These are phyloP conservation scores for Scenedesmus sp. DNA, from an alignment of 163 green algal species.

Conservation along the genomic window DNA sequence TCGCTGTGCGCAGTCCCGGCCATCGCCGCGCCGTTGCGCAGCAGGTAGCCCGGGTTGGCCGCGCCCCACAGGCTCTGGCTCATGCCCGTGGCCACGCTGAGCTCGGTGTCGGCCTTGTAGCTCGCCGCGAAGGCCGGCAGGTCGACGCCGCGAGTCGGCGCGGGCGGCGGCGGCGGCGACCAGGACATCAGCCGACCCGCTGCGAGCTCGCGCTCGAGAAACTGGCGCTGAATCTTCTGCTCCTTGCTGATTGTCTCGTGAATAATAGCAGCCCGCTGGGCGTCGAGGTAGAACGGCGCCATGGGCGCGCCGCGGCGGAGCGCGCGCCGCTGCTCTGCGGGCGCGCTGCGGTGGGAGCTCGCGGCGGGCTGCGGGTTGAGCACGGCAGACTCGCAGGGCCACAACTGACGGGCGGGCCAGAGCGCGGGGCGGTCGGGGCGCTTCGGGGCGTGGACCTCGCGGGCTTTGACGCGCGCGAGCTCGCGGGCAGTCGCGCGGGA, in stretches of 20 bases:
- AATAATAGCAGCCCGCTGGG: too few relatives aligned
- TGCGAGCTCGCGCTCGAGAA: conserved; percentile 48
- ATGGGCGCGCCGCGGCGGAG: too few relatives aligned
- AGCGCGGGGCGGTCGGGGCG: too few relatives aligned
- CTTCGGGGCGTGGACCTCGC: too few relatives aligned
- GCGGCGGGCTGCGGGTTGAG: too few relatives aligned
- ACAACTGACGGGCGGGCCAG: too few relatives aligned
- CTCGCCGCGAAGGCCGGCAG: conserved; percentile 44
- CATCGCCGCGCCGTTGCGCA: conserved; percentile 49
- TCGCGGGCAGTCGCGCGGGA: too few relatives aligned
- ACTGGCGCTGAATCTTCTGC: conserved; percentile 37
- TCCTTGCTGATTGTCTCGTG: conserved; percentile 2
- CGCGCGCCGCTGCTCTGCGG: too few relatives aligned
- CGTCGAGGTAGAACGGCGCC: too few relatives aligned
- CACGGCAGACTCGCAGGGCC: too few relatives aligned
- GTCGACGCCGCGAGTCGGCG: conserved; percentile 48
- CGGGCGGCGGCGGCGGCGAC: conserved; percentile 22
- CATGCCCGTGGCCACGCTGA: conserved; percentile 21
- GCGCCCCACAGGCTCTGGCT: conserved; percentile 40
- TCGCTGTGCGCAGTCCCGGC: conserved; percentile 51
- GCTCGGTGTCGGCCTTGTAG: conserved; percentile 45
- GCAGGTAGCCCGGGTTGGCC: conserved; percentile 54
- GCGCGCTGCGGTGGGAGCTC: too few relatives aligned
- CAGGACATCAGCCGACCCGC: conserved; percentile 42
- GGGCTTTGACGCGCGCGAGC: too few relatives aligned